These are phyloP conservation scores for Diplodia mutila DNA, from an alignment of 2,329 filamentous ascomycete species.

Conservation along the genomic window DNA sequence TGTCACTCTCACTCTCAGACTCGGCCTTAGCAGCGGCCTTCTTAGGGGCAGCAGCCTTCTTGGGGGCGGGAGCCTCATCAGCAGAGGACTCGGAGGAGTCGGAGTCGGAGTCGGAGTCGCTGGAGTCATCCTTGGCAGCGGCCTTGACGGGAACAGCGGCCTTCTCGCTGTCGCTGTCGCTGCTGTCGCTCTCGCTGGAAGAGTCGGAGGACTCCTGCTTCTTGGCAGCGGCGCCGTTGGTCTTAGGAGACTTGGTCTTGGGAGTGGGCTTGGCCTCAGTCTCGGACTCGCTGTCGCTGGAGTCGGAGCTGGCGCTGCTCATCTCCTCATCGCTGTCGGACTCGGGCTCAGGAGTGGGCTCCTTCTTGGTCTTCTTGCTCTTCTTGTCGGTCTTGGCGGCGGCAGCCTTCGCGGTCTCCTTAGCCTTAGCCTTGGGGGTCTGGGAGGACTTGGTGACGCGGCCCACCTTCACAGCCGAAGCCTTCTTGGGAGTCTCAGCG, in stretches of 20 bases:
- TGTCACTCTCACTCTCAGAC: slow-evolving; percentile 15
- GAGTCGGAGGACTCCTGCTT: slow-evolving; percentile 26
- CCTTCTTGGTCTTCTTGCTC: slow-evolving; percentile 55
- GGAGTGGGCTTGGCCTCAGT: slow-evolving; percentile 30
- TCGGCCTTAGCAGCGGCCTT: slow-evolving; percentile 25
- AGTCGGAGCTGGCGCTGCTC: slow-evolving; percentile 35
- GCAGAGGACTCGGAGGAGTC: slow-evolving; percentile 35
- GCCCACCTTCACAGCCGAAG: slow-evolving; percentile 65
- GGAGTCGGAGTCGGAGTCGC: slow-evolving; percentile 44
- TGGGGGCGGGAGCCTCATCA: slow-evolving; percentile 30
- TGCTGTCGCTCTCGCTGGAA: slow-evolving; percentile 26
- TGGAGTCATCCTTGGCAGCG: slow-evolving; percentile 35
- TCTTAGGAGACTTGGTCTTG: slow-evolving; percentile 32
- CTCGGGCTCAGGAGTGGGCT: slow-evolving; percentile 50
- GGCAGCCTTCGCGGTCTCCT: slow-evolving; percentile 64
- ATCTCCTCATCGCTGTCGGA: slow-evolving; percentile 41
- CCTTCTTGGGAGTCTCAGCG: slow-evolving; percentile 53
- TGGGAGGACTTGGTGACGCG: slow-evolving; percentile 70
- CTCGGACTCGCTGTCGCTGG: slow-evolving; percentile 43
- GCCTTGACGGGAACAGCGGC: slow-evolving; percentile 35
- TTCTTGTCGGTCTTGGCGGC: slow-evolving; percentile 47
- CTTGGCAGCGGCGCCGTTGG: slow-evolving; percentile 32
- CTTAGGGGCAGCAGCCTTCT: slow-evolving; percentile 28
- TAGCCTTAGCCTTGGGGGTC: slow-evolving; percentile 68
- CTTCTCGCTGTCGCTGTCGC: slow-evolving; percentile 33